Evolutionary conservation across 2,329 filamentous ascomycete genomes (phyloP).

Genomic region (Beauveria asiatica): DNA sequence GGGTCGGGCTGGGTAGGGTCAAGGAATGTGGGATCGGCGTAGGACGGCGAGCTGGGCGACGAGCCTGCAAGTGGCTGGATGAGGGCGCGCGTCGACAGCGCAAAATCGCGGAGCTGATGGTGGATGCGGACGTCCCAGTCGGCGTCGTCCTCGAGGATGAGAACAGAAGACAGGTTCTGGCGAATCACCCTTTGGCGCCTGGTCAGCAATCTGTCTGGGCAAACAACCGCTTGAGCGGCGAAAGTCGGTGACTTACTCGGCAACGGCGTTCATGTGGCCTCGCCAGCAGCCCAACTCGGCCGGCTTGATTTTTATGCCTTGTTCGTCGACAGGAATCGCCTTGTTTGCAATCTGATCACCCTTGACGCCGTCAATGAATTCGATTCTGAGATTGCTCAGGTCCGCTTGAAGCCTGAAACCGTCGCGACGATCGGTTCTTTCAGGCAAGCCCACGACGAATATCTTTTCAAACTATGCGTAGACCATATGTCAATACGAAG

Average conservation of each 20-base stretch:
- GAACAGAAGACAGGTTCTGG: conserved; percentile 35
- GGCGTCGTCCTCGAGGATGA: conserved; percentile 48
- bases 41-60: conserved; percentile 5
- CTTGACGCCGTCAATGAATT: conserved; percentile 37
- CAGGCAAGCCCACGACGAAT: conserved; percentile 42
- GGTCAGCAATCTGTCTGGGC: too few species aligned
- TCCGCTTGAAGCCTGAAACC: conserved; percentile 38
- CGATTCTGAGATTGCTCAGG: conserved; percentile 34
- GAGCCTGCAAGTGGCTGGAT: conserved; percentile 21
- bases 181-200: conserved; percentile 29
- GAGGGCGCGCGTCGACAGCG: conserved; percentile 27
- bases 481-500: not conserved
- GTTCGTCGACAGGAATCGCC: conserved; percentile 24
- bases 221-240: too few species aligned
- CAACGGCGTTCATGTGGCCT: conserved; percentile 31
- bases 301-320: conserved; percentile 22
- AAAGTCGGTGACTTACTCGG: conserved; percentile 18
- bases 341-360: conserved; percentile 30
- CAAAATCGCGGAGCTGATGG: conserved; percentile 35
- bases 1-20: conserved; percentile 6
- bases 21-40: conserved; percentile 20
- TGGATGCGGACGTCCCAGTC: conserved; percentile 49
- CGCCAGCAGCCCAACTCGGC: conserved; percentile 28
- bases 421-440: conserved; percentile 42
- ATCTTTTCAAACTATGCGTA: conserved; percentile 41